Base-by-base conservation (phyloP, 192 early-diverging fungal species). In the Martensiomyces pterosporus region DNA sequence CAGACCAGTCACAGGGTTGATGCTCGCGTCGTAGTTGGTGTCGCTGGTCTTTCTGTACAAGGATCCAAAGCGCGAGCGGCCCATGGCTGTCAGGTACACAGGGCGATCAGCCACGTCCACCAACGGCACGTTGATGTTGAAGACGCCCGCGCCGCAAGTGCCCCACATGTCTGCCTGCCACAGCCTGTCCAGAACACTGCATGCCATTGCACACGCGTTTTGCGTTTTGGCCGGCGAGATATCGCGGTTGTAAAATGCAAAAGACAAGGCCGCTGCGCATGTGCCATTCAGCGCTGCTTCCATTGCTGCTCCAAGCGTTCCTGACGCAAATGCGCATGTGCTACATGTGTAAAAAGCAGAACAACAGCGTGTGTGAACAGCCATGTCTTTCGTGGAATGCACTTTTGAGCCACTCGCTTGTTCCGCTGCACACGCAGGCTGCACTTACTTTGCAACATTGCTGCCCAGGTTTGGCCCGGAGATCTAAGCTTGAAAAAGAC, bases 381-480 rank as follows among this genome's bases (percentile, higher is more conserved):
- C n/a, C n/a, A n/a, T n/a, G n/a, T n/a, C n/a, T n/a, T n/a, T n/a
- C n/a, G n/a, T n/a, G n/a, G n/a, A n/a, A n/a, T n/a, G n/a, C n/a
- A n/a, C n/a, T n/a, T n/a, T n/a, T n/a, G n/a, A n/a, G n/a, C n/a
- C n/a, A n/a, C n/a, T n/a, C n/a, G n/a, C n/a, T n/a, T n/a, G n/a
- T n/a, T n/a, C n/a, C n/a, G n/a, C n/a, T n/a, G n/a, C n/a, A n/a
- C n/a, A n/a, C n/a, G n/a, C n/a, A n/a, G n/a, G n/a, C n/a, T n/a
- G n/a, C n/a, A 45, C 50, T 47, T 54, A 61, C 50, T 61, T 61
- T 47, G 51, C 60, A 37, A 55, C 34, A 39, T 62, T 62, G 24
- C 60, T 62, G 2, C 60, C 60, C 8, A 62, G 24, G 36, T 62
- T 62, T 4, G 60, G 60, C 1, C 52, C 60, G n/a, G 60, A 62